phyloP scores from a whole-genome alignment of 2,329 filamentous ascomycete species.

The Penicillium sp. region DNA sequence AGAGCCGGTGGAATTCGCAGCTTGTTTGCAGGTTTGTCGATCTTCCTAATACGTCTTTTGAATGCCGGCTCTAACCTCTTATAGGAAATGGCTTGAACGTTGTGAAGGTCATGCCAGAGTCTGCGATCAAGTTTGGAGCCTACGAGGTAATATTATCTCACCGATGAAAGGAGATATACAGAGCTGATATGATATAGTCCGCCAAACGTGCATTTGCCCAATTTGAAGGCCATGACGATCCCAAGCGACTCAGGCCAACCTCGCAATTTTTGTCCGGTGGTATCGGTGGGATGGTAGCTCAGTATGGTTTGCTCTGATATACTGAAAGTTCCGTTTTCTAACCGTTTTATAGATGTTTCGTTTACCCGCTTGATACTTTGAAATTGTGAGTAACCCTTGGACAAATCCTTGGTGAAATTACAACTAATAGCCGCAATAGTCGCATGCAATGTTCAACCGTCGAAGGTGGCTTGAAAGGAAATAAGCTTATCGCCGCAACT shows the following conservation, averaged over 20 bases:
- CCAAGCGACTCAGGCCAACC: constrained; percentile 72
- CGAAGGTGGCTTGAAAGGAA: constrained; percentile 77
- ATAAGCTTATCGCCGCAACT: constrained; percentile 77
- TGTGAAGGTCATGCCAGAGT: constrained; percentile 97
- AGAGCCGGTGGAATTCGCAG: constrained; percentile 80
- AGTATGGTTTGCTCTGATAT: constrained; percentile 54
- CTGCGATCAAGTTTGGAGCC: constrained; percentile 95
- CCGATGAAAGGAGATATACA: neutral
- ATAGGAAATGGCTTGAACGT: constrained; percentile 94
- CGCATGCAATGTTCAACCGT: constrained; percentile 95
- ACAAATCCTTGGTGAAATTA: neutral
- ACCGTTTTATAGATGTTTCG: constrained; percentile 63
- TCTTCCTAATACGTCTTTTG: neutral
- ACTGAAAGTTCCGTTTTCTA: constrained; percentile 15
- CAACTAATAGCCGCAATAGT: constrained; percentile 35
- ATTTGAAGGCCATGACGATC: constrained; percentile 83
- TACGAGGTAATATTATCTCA: constrained; percentile 65
- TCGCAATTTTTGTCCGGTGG: constrained; percentile 92
- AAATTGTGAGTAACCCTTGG: constrained; percentile 52
- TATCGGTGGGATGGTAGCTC: constrained; percentile 88
- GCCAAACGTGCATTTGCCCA: constrained; percentile 83
- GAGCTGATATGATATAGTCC: constrained; percentile 51
- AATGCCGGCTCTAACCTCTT: neutral
- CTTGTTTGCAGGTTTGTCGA: constrained; percentile 81
- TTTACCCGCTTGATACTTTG: constrained; percentile 82